Evolutionary conservation across 192 early-diverging fungal species (phyloP).

Genomic region (Chytriomyces confervae): DNA sequence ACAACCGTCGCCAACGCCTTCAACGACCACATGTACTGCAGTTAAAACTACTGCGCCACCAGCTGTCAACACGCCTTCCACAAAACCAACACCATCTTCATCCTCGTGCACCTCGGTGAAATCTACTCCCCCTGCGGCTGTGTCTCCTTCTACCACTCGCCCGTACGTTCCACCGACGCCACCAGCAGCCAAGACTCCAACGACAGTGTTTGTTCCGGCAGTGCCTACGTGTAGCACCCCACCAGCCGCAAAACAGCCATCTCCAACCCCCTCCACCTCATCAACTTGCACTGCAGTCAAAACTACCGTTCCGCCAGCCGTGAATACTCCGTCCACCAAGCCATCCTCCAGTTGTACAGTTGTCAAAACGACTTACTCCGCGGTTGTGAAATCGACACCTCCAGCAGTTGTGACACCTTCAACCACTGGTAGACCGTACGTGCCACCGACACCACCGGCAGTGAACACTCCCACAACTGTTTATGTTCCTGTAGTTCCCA

Average conservation of each 20-base stretch:
- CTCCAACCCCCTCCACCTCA: background rate
- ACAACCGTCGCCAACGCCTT: background rate
- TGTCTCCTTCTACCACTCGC: too few relatives aligned
- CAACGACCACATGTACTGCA: background rate
- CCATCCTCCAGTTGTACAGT: too few relatives aligned
- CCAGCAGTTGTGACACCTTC: too few relatives aligned
- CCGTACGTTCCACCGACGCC: conserved; percentile 6
- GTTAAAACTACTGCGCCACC: background rate
- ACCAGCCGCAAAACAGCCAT: background rate
- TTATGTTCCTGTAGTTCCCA: conserved; percentile 7
- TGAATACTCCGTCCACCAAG: background rate
- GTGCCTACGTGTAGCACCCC: conserved; percentile 8
- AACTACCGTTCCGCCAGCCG: background rate
- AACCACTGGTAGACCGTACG: background rate
- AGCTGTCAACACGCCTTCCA: too few relatives aligned
- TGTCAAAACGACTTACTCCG: too few relatives aligned
- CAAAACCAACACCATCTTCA: background rate
- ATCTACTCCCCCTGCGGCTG: background rate
- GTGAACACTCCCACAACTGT: background rate
- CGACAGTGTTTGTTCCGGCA: conserved; percentile 7
- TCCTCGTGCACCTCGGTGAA: background rate
- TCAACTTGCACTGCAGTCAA: background rate
- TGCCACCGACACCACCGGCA: conserved; percentile 10
- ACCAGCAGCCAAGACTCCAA: background rate
- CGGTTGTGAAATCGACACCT: too few relatives aligned